These are phyloP conservation scores for Microascus cirrosus DNA, from an alignment of 2,329 filamentous ascomycete genomes.

Conservation along the genomic window DNA sequence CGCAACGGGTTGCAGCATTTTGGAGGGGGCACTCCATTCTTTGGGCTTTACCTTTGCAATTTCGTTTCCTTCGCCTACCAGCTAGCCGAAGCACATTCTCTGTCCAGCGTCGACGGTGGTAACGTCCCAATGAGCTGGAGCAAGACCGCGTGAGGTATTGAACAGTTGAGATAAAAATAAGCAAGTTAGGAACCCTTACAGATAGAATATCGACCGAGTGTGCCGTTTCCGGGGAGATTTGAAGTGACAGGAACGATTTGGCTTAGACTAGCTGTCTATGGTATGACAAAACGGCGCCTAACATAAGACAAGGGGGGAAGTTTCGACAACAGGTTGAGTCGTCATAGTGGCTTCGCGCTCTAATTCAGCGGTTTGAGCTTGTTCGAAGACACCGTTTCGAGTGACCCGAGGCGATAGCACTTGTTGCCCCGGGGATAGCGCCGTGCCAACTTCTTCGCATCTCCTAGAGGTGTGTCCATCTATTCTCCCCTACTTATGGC, in stretches of 20 bases:
- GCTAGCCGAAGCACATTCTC: background rate
- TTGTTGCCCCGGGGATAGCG: background rate
- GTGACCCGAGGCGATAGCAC: background rate
- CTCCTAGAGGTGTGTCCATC: background rate
- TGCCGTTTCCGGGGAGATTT: background rate
- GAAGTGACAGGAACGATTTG: slow-evolving; percentile 4
- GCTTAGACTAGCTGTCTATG: slow-evolving; percentile 8
- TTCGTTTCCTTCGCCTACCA: background rate
- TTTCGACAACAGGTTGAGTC: background rate
- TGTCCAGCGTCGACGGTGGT: background rate
- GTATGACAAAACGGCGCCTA: background rate
- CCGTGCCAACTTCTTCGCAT: background rate
- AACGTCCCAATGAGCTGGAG: background rate
- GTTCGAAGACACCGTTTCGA: background rate
- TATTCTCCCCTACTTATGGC: background rate
- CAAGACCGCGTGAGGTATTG: background rate
- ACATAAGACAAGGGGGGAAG: slow-evolving; percentile 2
- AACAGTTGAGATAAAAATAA: background rate
- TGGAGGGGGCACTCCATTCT: no score
- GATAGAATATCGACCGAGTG: background rate
- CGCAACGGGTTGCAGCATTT: no score
- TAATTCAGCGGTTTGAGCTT: background rate
- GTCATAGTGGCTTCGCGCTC: background rate
- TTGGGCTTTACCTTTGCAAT: background rate
- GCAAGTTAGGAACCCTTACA: background rate